Percentiles rank a stretch among this genome's conserved stretches.
Conservation (phyloP, 2,329 filamentous ascomycete genomes). For the Aspergillus cejpii region DNA sequence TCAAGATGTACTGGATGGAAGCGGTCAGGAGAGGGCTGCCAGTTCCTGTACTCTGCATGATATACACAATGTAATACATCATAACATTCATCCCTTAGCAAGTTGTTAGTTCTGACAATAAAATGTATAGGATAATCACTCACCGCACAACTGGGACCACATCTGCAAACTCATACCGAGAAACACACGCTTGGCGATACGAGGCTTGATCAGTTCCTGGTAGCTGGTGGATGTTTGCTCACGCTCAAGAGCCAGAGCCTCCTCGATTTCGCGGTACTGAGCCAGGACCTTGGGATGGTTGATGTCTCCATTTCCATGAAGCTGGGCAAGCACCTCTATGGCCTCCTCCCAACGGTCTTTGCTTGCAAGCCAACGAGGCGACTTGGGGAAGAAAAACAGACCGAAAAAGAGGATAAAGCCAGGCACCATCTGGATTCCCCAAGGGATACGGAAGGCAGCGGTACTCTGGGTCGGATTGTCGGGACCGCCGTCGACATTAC, state of each 20-base stretch:
- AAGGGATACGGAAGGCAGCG: constrained; percentile 56
- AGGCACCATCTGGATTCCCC: constrained; percentile 57
- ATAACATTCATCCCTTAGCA: constrained; percentile 57
- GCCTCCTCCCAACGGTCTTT: constrained; percentile 53
- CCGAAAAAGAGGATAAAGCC: constrained; percentile 51
- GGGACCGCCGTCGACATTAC: constrained; percentile 50
- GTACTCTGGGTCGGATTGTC: constrained; percentile 44
- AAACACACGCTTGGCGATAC: constrained; percentile 63
- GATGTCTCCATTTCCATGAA: constrained; percentile 59
- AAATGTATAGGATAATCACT: not conserved
- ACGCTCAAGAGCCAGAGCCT: constrained; percentile 64
- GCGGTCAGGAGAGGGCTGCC: constrained; percentile 56
- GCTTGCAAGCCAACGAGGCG: constrained; percentile 56
- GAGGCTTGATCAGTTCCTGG: constrained; percentile 62
- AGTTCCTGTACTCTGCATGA: constrained; percentile 60
- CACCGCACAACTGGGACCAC: constrained; percentile 62
- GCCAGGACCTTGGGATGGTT: constrained; percentile 58
- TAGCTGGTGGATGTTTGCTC: constrained; percentile 63
- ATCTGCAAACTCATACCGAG: constrained; percentile 66
- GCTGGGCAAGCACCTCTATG: constrained; percentile 44
- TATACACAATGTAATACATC: constrained; percentile 60
- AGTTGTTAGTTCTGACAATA: not conserved
- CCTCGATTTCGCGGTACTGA: constrained; percentile 64
- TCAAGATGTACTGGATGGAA: constrained; percentile 68
- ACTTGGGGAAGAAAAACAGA: constrained; percentile 49